A percentile compares a stretch with the other conserved stretches of the same genome.
phyloP scores from a whole-genome alignment of 495 filamentous ascomycete species.

The Tuber indicum region DNA sequence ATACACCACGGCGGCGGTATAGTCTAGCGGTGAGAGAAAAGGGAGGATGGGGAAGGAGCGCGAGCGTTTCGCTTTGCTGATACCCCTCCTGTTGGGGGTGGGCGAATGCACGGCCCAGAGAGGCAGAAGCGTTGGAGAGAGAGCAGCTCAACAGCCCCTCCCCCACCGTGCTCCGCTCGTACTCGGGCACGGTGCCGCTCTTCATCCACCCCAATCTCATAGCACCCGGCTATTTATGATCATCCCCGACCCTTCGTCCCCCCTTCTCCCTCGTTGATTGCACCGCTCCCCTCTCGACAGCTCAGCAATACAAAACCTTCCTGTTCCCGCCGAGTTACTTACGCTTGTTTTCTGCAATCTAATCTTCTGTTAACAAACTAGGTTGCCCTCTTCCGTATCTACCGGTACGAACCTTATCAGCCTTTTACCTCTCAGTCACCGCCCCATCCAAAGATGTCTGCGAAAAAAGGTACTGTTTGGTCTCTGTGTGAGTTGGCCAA shows the following conservation, averaged over 20 bases:
- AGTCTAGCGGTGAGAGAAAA: not conserved
- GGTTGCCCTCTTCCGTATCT: not conserved
- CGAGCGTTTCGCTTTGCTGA: not conserved
- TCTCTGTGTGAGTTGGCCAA: constrained; percentile 68
- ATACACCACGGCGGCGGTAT: constrained; percentile 12
- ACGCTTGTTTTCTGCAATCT: constrained; percentile 3
- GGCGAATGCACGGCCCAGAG: constrained; percentile 1
- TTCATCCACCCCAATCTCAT: constrained; percentile 19
- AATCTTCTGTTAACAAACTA: constrained; percentile 4
- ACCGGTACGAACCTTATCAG: constrained; percentile 2
- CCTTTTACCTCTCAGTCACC: constrained; percentile 8
- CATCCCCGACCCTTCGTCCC: constrained; percentile 17
- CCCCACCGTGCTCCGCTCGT: constrained; percentile 12
- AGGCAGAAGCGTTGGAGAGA: not conserved
- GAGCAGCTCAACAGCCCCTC: constrained; percentile 22
- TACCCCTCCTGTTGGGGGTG: not conserved
- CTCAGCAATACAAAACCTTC: not conserved
- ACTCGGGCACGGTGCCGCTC: constrained; percentile 16
- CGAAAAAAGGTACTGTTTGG: constrained; percentile 60
- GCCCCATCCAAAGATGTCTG: constrained; percentile 54
- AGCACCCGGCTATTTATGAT: constrained; percentile 29
- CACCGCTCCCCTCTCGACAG: constrained; percentile 7
- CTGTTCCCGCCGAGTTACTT: not conserved
- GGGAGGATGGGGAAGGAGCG: constrained; percentile 7
- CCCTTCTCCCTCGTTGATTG: constrained; percentile 8